Base-by-base conservation (phyloP, 148 eudicot species). In the Diospyros lotus region DNA sequence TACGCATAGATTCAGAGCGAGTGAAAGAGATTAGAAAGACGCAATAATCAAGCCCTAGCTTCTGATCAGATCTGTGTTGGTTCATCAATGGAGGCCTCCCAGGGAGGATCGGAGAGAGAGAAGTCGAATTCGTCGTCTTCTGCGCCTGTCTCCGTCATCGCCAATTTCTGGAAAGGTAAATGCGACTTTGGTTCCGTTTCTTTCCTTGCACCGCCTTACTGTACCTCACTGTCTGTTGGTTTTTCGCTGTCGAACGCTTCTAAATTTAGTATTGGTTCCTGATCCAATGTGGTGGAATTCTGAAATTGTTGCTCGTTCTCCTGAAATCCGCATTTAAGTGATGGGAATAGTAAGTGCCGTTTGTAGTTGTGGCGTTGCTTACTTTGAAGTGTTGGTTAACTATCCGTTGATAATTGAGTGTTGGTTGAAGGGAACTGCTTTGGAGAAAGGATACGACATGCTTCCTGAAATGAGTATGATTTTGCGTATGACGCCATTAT, bases 81-180 rank as follows among this genome's bases (percentile, higher is more conserved):
- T 71, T 82, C 82, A 76, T 79, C 87, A 77, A 93, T 93, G 98
- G 98, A 93, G 83, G 80, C 81, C 61, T 66, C 86, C 6, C 88
- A 72, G 60, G 87, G 86, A 59, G 89, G 85, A 81, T 71, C 76
- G 9, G 96, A 88, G 58, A 71, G 91, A 68, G 93, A 88, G 14
- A 86, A 82, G 38, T 67, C 93, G 58, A 84, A 53, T 66, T 78
- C 92, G 7, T 74, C 93, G 38, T 71, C 93, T 53, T 83, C 90
- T 56, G 83, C 97, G 43, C 96, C 98, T 10, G 79, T 90, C 48
- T 78, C 96, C 8, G 85, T 84, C 45, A 87, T 92, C 54, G 88
- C 98, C 69, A 89, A 76, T 83, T 94, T 92, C 95, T 94, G 98
- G 98, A 94, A 88, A 90, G 98, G 98, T 94, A 74, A 15, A 28